Base-by-base conservation (phyloP, 2,329 filamentous ascomycete genomes). In the Pleochaeta shiraiana region DNA sequence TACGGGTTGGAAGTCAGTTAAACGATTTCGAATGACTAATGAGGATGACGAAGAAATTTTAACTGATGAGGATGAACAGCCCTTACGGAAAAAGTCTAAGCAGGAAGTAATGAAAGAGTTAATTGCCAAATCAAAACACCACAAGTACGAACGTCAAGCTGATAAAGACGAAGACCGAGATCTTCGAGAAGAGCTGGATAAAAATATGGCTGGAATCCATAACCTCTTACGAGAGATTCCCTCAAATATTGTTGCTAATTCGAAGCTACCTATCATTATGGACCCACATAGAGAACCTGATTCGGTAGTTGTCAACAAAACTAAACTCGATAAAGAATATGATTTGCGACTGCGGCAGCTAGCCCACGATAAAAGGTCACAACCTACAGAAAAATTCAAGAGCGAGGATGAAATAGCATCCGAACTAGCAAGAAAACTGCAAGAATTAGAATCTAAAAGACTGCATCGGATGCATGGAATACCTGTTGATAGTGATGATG, bases 71-170 rank as follows among this genome's bases (percentile, higher is more conserved):
- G 79, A 79, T 24, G 77, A 85, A 67, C 90, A 90, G 0, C 87
- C 92, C 70, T n/a, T n/a, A n/a, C 82, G 86, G 66, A 96, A 95
- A 75, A 98, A 96, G 77, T 86, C 86, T 2, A 97, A 96, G 76
- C 88, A 93, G 64, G 93, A 98, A 74, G 88, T 98, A 62, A 96
- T 97, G 89, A 87, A 95, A 71, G 95, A 98, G 74, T 81, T 98
- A 67, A 96, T 98, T 69, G 89, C 91, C 66, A 98, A 98, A 75
- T 97, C 92, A 0, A 98, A 98, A 73, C 79, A 88, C 67, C 82
- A 96, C 80, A 97, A 95, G 76, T 91, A 92, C 72, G 91, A 97
- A 76, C 84, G 93, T 47, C 93, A 98, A 75, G 85, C 89, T 66
- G 83, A 84, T 31, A 96, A 95, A 72, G 93, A 97, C 67, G 90